Evolutionary conservation across 2,329 filamentous ascomycete genomes (phyloP), one percentile per base, ranked within the genome.

Genomic region (Trichoderma sp.): DNA sequence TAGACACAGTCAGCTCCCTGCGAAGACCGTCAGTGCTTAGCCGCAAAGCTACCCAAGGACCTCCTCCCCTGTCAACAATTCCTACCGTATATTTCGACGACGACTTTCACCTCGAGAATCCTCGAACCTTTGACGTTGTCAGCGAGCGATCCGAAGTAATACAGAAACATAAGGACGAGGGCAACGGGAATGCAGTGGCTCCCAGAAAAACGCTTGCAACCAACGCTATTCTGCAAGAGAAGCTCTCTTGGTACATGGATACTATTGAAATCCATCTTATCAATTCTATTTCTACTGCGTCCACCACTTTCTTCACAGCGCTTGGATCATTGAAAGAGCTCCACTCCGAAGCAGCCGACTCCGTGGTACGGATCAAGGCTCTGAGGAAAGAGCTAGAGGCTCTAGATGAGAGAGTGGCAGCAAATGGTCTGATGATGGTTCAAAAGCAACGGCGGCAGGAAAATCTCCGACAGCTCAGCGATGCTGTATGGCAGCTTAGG

Each of bases 171-270:
- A 86, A 87, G 29, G 83, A 82, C 43, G 79, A 80, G 5, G 79
- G 83, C 4, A 92, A 90, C 77, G 89, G 88, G 5, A 83, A 82
- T 62, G 81, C 85, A 0, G 81, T 86, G 27, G 76, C 76, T 2
- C 89, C 92, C 10, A 88, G 95, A 70, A 98, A 97, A 78, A 92
- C 93, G 1, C 84, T 99, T 33, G 95, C 95, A 8, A 97, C 94
- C 0, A 99, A 99, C 80, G 96, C 96, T 0, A 99, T 99, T 70
- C 80, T 99, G 43, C 96, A 99, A 78, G 96, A 99, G 80, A 99
- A 99, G 80, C 84, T 99, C 14, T 98, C 96, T 0, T 99, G 96
- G 96, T 99, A 99, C 79, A 97, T 99, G 94, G 96, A 99, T 78
- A 99, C 96, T 0, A 94, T 99, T 27, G 96, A 99, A 78, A 93